Conservation (phyloP, 768 basidiomycete species). For the Leucosporidium scottii region DNA sequence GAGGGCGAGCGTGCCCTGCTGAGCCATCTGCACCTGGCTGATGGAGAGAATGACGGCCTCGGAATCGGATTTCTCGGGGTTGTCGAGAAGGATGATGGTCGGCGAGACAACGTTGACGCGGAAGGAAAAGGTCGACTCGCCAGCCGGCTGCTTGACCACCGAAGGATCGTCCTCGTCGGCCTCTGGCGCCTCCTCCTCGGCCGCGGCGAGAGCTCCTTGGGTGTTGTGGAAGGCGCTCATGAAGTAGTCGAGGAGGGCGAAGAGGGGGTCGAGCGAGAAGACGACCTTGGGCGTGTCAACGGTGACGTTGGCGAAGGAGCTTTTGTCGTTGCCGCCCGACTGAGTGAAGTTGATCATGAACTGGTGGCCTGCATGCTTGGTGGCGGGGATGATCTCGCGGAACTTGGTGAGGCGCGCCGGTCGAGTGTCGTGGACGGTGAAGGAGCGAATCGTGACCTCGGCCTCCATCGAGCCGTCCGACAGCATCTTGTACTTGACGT, state of each 20-base stretch:
- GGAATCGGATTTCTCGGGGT: conserved; percentile 67
- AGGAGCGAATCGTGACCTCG: conserved; percentile 78
- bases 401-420: conserved; percentile 68
- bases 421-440: conserved; percentile 82
- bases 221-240: conserved; percentile 50
- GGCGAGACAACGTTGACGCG: conserved; percentile 85
- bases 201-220: conserved; percentile 9
- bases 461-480: conserved; percentile 78
- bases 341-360: conserved; percentile 87
- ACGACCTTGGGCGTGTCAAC: conserved; percentile 89
- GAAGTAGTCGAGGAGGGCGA: conserved; percentile 81
- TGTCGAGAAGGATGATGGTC: conserved; percentile 77
- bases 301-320: conserved; percentile 71
- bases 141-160: conserved; percentile 23
- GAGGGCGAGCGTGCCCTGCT: conserved; percentile 80
- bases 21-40: conserved; percentile 74
- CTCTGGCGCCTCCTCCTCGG: conserved; percentile 5
- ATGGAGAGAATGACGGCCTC: conserved; percentile 83
- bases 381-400: conserved; percentile 90
- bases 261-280: conserved; percentile 83
- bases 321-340: conserved; percentile 53
- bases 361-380: conserved; percentile 74
- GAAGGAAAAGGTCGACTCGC: conserved; percentile 46
- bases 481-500: conserved; percentile 69
- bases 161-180: conserved; percentile 11